phyloP scores from a whole-genome alignment of 2,329 filamentous ascomycete species.

The Monosporascus cannonballus region DNA sequence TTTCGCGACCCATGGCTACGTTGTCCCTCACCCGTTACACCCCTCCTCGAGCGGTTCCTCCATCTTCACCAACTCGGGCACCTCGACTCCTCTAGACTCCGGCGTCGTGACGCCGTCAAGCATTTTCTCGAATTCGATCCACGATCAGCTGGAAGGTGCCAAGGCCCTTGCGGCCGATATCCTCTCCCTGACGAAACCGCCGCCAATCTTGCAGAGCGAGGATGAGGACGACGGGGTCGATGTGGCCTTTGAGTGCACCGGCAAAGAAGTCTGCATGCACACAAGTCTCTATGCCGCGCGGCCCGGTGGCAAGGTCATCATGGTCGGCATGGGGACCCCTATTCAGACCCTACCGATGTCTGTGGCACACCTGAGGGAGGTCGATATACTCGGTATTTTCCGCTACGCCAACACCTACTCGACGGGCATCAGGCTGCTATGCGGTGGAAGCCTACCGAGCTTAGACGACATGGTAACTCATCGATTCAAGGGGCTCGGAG shows the following conservation, averaged over 20 bases:
- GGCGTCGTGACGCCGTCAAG: slow-evolving; percentile 38
- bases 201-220: slow-evolving; percentile 29
- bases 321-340: slow-evolving; percentile 76
- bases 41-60: slow-evolving; percentile 38
- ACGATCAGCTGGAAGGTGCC: slow-evolving; percentile 44
- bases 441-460: slow-evolving; percentile 47
- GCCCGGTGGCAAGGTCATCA: slow-evolving; percentile 65
- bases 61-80: slow-evolving; percentile 35
- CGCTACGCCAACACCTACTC: slow-evolving; percentile 72
- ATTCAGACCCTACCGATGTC: slow-evolving; percentile 70
- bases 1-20: slow-evolving; percentile 54
- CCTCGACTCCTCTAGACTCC: slow-evolving; percentile 38
- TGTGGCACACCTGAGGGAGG: slow-evolving; percentile 65
- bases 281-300: slow-evolving; percentile 66
- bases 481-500: slow-evolving; percentile 58
- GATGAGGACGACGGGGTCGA: slow-evolving; percentile 62
- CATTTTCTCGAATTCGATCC: slow-evolving; percentile 37
- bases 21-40: slow-evolving; percentile 41
- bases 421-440: slow-evolving; percentile 58
- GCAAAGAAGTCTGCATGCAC: slow-evolving; percentile 69
- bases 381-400: slow-evolving; percentile 72
- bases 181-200: slow-evolving; percentile 32
- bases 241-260: slow-evolving; percentile 70
- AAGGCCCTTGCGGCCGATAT: slow-evolving; percentile 45
- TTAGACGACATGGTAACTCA: slow-evolving; percentile 71